These are phyloP conservation scores for Xanthoconium separans DNA, from an alignment of 1,284 basidiomycete genomes.

Conservation along the genomic window DNA sequence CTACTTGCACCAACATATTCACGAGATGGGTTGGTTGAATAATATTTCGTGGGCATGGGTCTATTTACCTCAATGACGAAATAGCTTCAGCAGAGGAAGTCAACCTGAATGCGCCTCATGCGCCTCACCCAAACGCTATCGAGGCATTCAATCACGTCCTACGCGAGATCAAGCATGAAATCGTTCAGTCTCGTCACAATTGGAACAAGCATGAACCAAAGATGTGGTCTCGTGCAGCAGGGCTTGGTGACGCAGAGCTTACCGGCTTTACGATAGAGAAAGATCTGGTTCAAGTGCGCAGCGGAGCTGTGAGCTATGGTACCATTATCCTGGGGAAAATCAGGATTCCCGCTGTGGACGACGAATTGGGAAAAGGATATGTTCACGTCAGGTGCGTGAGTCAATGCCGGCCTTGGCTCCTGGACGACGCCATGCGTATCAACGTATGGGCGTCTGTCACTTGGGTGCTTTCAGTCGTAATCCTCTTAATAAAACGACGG, in stretches of 20 bases:
- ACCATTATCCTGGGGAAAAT: constrained; percentile 76
- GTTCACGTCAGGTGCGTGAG: constrained; percentile 66
- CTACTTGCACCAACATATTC: neutral
- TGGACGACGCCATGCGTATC: neutral
- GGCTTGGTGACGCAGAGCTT: constrained; percentile 53
- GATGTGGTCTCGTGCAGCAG: constrained; percentile 66
- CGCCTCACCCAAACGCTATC: constrained; percentile 55
- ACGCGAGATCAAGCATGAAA: constrained; percentile 56
- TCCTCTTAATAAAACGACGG: constrained; percentile 7
- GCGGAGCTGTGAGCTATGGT: constrained; percentile 55
- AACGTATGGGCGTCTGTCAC: constrained; percentile 5
- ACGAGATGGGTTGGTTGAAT: constrained; percentile 28
- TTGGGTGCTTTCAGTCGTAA: constrained; percentile 4
- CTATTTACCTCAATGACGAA: constrained; percentile 16
- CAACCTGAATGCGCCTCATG: constrained; percentile 55
- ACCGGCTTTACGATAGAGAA: constrained; percentile 49
- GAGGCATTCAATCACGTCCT: constrained; percentile 61
- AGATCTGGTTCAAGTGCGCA: constrained; percentile 58
- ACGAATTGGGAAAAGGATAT: constrained; percentile 61
- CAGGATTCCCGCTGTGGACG: constrained; percentile 62
- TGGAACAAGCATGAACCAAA: constrained; percentile 73
- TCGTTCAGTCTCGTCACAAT: constrained; percentile 59
- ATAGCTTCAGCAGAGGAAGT: constrained; percentile 59
- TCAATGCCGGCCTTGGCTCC: neutral
- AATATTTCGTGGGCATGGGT: neutral